Conservation (phyloP, 2,329 filamentous ascomycete genomes). For the Ascochyta pisi region DNA sequence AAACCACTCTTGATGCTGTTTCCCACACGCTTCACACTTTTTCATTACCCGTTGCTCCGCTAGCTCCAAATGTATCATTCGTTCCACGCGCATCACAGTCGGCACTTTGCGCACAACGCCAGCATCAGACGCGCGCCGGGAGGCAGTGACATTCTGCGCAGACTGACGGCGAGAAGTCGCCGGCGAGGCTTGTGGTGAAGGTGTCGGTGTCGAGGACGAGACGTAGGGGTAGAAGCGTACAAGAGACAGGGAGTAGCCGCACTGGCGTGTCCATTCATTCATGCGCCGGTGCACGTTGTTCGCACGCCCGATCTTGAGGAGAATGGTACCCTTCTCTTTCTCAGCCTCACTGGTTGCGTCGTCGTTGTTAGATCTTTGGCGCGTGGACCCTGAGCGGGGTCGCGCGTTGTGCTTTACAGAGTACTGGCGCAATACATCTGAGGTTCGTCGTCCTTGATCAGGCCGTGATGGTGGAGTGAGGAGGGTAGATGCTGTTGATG, state of each 20-base stretch:
- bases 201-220: conserved; percentile 33
- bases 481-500: conserved; percentile 53
- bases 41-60: conserved; percentile 63
- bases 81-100: conserved; percentile 85
- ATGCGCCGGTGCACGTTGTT: conserved; percentile 89
- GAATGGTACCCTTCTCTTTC: conserved; percentile 63
- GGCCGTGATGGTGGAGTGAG: conserved; percentile 61
- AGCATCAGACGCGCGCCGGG: conserved; percentile 31
- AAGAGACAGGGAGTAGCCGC: conserved; percentile 85
- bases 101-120: conserved; percentile 71
- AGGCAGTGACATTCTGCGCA: conserved; percentile 4
- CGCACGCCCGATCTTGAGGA: conserved; percentile 70
- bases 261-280: conserved; percentile 93
- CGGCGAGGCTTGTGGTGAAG: conserved; percentile 35
- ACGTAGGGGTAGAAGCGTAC: conserved; percentile 92
- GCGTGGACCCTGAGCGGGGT: conserved; percentile 11
- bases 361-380: conserved; percentile 27
- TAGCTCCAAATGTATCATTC: conserved; percentile 90
- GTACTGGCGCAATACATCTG: conserved; percentile 44
- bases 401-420: conserved; percentile 30
- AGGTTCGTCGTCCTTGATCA: conserved; percentile 38
- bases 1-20: conserved; percentile 94
- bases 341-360: neutral
- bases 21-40: conserved; percentile 78
- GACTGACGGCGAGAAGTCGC: conserved; percentile 9